Base-by-base conservation (phyloP, 768 basidiomycete species). In the Trametes gibbosa region DNA sequence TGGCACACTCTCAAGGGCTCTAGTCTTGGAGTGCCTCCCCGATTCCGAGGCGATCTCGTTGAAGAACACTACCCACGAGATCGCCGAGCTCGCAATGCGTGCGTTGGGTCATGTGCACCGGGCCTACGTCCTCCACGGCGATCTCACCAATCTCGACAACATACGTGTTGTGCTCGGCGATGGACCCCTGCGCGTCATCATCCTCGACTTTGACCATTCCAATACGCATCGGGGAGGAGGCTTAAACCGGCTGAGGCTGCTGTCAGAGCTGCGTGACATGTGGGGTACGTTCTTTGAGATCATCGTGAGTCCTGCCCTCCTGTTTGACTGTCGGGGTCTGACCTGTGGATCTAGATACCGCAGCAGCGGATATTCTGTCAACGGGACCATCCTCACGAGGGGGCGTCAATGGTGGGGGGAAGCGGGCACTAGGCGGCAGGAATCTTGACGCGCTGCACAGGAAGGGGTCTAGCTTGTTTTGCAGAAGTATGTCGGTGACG, bases 21-120 rank as follows among this genome's bases (percentile, higher is more conserved):
- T 64, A 19, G 35, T 64, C 21, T 51, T 64, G 5, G 59, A 64
- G 41, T 61, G 58, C 41, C 29, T 64, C 29, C 51, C 63, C 6
- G 50, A 55, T 25, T 37, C 50, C 39, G 34, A 21, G 25, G 29
- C 3, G 34, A 19, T 64, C n/a, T 29, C 32, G 6, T 16, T 32
- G 6, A 25, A 45, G 9, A 58, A 49, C 35, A 25, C 58, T 13
- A 64, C 63, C 5, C 17, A 37, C 12, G 17, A 8, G n/a, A 27
- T 54, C 19, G 62, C 62, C 6, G 62, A 63, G 10, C 32, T 12
- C 14, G 62, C 57, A 3, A 23, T 58, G 32, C 37, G 53, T 23
- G 34, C 53, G 32, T 21, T 63, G n/a, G 51, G 34, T 19, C 9
- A 17, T 5, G 47, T 63, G 12, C 62, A 63, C 37, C 29, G 52